phyloP scores from a whole-genome alignment of 352 stramenopile genomes.

The Globisporangium cylindrosporum region DNA sequence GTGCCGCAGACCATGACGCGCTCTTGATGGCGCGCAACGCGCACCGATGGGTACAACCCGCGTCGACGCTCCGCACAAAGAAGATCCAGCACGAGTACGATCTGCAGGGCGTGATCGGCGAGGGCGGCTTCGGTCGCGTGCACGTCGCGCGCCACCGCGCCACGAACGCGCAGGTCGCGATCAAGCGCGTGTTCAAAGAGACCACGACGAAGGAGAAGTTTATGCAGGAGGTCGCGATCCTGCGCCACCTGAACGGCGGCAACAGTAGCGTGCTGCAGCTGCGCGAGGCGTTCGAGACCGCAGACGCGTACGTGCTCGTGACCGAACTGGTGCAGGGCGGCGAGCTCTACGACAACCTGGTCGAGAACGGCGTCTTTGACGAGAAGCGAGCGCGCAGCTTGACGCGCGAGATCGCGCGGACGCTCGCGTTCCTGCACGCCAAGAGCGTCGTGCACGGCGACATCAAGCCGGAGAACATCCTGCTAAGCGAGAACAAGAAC shows the following conservation, averaged over 20 bases:
- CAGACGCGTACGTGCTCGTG: conserved; percentile 51
- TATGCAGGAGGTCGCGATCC: conserved; percentile 46
- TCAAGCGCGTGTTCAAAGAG: conserved; percentile 54
- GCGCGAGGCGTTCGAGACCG: conserved; percentile 55
- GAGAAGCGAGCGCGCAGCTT: conserved; percentile 35
- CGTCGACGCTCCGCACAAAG: conserved; percentile 8
- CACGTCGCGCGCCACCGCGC: conserved; percentile 37
- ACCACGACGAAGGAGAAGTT: conserved; percentile 48
- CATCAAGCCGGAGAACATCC: conserved; percentile 83
- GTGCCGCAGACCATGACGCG: background rate
- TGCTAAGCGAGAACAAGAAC: conserved; percentile 35
- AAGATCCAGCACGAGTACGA: conserved; percentile 43
- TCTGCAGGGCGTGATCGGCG: conserved; percentile 41
- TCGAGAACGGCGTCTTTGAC: conserved; percentile 38
- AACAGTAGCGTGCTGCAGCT: conserved; percentile 43
- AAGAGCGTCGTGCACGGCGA: conserved; percentile 81
- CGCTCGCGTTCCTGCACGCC: conserved; percentile 59
- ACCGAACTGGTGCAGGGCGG: conserved; percentile 50
- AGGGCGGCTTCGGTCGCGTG: conserved; percentile 49
- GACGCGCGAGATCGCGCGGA: conserved; percentile 31
- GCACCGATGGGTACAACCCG: conserved; percentile 7
- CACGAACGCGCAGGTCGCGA: conserved; percentile 46
- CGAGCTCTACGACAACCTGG: conserved; percentile 51
- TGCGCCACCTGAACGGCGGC: conserved; percentile 35
- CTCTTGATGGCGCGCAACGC: conserved; percentile 3